Evolutionary conservation across 768 basidiomycete genomes (phyloP).

Genomic region (Psilocybe sp.): DNA sequence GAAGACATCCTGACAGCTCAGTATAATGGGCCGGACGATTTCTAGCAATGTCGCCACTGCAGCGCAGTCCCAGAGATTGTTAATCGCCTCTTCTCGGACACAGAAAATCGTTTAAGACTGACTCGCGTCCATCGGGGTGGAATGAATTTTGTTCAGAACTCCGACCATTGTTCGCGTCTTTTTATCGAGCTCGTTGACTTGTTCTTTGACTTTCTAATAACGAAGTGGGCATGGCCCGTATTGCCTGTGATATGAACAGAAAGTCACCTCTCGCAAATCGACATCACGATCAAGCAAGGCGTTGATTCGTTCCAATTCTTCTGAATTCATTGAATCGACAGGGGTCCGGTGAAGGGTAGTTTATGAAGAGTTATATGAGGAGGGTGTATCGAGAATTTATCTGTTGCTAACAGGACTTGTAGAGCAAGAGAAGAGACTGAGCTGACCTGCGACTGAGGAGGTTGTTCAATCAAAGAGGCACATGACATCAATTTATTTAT

Average conservation of each 20-base stretch:
- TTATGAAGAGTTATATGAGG: too few relatives aligned
- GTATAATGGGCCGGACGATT: conserved; percentile 52
- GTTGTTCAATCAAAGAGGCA: too few relatives aligned
- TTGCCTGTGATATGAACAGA: conserved; percentile 3
- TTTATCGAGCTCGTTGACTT: conserved; percentile 73
- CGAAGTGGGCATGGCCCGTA: not conserved
- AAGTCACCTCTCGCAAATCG: conserved; percentile 59
- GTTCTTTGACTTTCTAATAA: conserved; percentile 74
- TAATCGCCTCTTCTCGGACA: not conserved
- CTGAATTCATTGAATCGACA: conserved; percentile 44
- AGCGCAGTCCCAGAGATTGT: conserved; percentile 5
- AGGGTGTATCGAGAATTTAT: too few relatives aligned
- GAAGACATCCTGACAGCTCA: conserved; percentile 49
- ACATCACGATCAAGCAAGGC: conserved; percentile 59
- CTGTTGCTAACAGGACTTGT: too few relatives aligned
- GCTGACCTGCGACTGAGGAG: too few relatives aligned
- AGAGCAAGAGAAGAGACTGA: too few relatives aligned
- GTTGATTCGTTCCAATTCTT: conserved; percentile 57
- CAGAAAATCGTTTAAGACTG: conserved; percentile 20
- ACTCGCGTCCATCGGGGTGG: conserved; percentile 63
- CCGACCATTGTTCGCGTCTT: conserved; percentile 71
- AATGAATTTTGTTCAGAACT: conserved; percentile 77
- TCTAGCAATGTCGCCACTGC: conserved; percentile 62
- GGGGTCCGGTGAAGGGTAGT: too few relatives aligned
- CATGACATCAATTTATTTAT: too few relatives aligned